Base-by-base conservation (phyloP, 192 early-diverging fungal genomes). In the Backusella sp. region DNA sequence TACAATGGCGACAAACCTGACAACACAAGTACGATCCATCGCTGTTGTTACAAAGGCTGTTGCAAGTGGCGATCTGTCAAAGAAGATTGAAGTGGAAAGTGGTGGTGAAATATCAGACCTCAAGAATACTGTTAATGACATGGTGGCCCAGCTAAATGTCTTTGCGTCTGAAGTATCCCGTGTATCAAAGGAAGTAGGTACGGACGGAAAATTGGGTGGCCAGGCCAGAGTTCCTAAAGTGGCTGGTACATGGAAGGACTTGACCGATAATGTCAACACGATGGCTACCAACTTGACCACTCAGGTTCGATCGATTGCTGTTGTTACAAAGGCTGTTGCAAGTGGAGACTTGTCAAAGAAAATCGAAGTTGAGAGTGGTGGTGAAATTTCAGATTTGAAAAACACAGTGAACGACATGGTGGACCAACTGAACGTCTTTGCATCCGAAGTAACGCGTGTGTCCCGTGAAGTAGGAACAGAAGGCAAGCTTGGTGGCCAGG, bases 321-420 rank as follows among this genome's bases (percentile, higher is more conserved):
- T 84, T 77, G 90, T 92, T 49, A 85, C 82, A n/a, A 85, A 85
- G 65, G 86, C 89, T 2, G 89, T 87, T 1, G 83, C 88, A 23
- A 80, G 76, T 12, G 89, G 88, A 23, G 87, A 90, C 75, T 85
- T 87, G 41, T 86, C 86, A 30, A 80, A 84, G 23, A 82, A 88
- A 76, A 90, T 92, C 72, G 88, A 86, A 46, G 79, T 91, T 17
- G 87, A 90, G 42, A 88, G 88, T 0, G 80, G 83, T 70, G 91
- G 91, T 41, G 91, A 92, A 77, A 92, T 92, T 86, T 83, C 86
- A 6, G 90, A 76, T 35, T 84, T 94, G 75, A 92, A 93, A 80
- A 90, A 87, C 73, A 90, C 90, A 82, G 92, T 95, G 77, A 94
- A 95, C 80, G 86, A 93, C 71, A 95, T 95, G 93, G 91, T 94